These are phyloP conservation scores for Rhazya stricta DNA, from an alignment of 257 asterid species.

Conservation along the genomic window DNA sequence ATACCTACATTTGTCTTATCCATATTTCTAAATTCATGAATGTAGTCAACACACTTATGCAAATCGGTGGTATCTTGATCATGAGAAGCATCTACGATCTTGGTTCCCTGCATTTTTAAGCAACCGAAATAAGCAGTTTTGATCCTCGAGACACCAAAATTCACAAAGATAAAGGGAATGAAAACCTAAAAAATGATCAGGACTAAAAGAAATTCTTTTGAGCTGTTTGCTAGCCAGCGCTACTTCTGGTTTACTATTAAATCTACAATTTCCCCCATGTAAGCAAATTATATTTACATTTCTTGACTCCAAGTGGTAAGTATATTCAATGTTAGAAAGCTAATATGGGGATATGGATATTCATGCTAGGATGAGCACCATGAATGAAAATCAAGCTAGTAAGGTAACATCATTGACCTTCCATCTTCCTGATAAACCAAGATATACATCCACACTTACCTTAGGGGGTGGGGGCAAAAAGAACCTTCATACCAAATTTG, in stretches of 20 bases:
- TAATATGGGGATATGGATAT: not conserved
- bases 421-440: not conserved
- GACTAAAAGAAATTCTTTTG: not conserved
- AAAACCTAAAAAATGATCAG: not conserved
- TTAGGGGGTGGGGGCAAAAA: not conserved
- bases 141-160: slow-evolving; percentile 13
- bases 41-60: slow-evolving; percentile 70
- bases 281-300: too few species aligned
- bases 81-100: slow-evolving; percentile 60
- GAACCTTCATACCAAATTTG: not conserved
- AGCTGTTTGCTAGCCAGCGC: not conserved
- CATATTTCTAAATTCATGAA: slow-evolving; percentile 41
- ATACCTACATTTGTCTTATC: slow-evolving; percentile 55
- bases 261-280: too few species aligned
- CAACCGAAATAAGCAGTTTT: slow-evolving; percentile 15
- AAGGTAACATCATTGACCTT: not conserved
- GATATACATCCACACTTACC: not conserved
- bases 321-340: not conserved
- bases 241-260: not conserved
- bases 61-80: slow-evolving; percentile 94
- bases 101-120: slow-evolving; percentile 61
- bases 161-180: not conserved
- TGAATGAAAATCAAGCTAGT: not conserved
- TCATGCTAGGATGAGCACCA: not conserved
- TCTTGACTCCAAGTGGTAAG: not conserved